Evolutionary conservation across 176 grass and related monocot species (phyloP).

Genomic region (Saccharum spontaneum): DNA sequence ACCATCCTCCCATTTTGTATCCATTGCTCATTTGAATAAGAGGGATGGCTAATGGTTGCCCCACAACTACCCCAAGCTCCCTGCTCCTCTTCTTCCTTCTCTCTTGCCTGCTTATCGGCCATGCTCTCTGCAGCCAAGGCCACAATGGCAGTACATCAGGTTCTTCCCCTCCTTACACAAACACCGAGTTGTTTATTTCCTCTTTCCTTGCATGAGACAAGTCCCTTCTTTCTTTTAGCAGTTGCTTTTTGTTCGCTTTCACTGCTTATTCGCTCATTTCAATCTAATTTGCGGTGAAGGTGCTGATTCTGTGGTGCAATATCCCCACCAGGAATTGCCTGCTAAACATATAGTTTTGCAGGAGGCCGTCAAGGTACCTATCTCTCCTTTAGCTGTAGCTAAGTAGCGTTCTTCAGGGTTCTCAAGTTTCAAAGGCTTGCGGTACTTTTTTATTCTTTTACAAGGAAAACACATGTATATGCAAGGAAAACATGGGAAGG

Average conservation of each 20-base stretch:
- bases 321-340: slow-evolving; percentile 32
- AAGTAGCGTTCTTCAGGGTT: background rate
- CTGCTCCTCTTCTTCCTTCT: slow-evolving; percentile 63
- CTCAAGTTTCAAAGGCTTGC: slow-evolving; percentile 23
- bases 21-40: slow-evolving; percentile 32
- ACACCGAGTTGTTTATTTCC: background rate
- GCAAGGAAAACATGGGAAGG: background rate
- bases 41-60: slow-evolving; percentile 45
- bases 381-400: background rate
- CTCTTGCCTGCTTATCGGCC: slow-evolving; percentile 48
- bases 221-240: background rate
- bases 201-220: slow-evolving; percentile 8
- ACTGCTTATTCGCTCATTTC: slow-evolving; percentile 16
- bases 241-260: slow-evolving; percentile 11
- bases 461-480: background rate
- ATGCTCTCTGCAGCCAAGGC: slow-evolving; percentile 49
- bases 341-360: slow-evolving; percentile 32
- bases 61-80: slow-evolving; percentile 37
- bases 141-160: slow-evolving; percentile 40
- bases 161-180: slow-evolving; percentile 12
- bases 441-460: background rate
- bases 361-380: slow-evolving; percentile 44
- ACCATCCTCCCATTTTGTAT: slow-evolving; percentile 52
- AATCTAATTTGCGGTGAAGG: slow-evolving; percentile 18
- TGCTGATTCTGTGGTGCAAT: slow-evolving; percentile 52